Conservation (phyloP, 2,329 filamentous ascomycete genomes). For the Xylariaceae sp. region DNA sequence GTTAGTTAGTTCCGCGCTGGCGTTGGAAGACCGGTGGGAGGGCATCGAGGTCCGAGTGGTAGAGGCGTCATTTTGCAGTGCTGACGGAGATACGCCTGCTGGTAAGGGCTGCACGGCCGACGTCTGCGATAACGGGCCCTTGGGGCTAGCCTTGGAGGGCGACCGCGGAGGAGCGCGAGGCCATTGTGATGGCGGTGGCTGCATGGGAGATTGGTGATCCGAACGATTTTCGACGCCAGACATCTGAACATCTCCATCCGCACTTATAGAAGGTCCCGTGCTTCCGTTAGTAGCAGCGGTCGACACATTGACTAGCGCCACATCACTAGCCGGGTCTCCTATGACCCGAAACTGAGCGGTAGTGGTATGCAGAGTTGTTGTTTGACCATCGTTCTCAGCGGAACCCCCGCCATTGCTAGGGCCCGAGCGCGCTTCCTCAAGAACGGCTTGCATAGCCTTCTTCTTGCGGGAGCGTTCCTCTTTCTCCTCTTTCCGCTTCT, state of each 20-base stretch:
- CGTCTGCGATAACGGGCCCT: conserved; percentile 57
- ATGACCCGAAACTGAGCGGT: conserved; percentile 51
- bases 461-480: conserved; percentile 60
- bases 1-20: conserved; percentile 69
- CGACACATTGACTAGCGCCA: conserved; percentile 37
- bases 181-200: conserved; percentile 42
- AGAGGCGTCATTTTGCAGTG: conserved; percentile 74
- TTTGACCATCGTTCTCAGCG: conserved; percentile 38
- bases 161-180: conserved; percentile 30
- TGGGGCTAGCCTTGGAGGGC: conserved; percentile 37
- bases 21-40: conserved; percentile 57
- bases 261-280: conserved; percentile 43
- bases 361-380: conserved; percentile 44
- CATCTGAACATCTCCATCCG: conserved; percentile 59
- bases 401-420: conserved; percentile 46
- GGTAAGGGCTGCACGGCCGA: conserved; percentile 56
- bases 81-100: conserved; percentile 53
- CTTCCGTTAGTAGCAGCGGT: conserved; percentile 51
- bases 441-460: conserved; percentile 52
- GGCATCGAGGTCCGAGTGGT: conserved; percentile 85
- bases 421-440: conserved; percentile 48
- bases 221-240: conserved; percentile 43
- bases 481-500: conserved; percentile 55
- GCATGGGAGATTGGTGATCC: conserved; percentile 44
- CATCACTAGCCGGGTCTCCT: conserved; percentile 56